These are phyloP conservation scores for Cercis canadensis DNA, from an alignment of 306 rosid species.

Conservation along the genomic window DNA sequence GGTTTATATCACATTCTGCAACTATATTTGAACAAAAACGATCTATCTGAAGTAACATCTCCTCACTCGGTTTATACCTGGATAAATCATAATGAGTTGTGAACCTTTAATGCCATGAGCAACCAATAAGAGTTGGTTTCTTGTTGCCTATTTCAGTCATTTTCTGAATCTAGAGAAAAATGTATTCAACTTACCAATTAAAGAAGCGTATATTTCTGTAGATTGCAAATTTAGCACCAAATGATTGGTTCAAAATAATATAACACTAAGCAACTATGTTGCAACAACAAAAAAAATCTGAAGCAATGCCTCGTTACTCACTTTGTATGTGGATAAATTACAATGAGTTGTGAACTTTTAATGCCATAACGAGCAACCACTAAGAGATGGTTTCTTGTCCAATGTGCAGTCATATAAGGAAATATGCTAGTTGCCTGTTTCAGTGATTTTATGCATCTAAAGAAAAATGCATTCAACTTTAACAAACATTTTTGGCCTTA, in stretches of 20 bases:
- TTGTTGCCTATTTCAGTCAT: conserved; percentile 24
- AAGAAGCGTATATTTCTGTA: conserved; percentile 19
- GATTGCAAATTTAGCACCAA: conserved; percentile 27
- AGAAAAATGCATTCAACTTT: too few species aligned
- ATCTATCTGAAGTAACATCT: conserved; percentile 90
- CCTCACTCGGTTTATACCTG: conserved; percentile 96
- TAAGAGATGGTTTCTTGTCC: not conserved
- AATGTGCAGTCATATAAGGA: not conserved
- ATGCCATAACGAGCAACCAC: conserved; percentile 1
- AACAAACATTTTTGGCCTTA: too few species aligned
- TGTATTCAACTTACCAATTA: too few species aligned
- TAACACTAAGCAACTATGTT: too few species aligned
- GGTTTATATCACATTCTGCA: conserved; percentile 75
- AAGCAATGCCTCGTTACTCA: conserved; percentile 83
- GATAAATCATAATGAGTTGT: conserved; percentile 33
- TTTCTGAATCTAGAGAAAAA: conserved; percentile 17
- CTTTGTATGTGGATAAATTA: conserved; percentile 74
- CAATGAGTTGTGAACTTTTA: conserved; percentile 34
- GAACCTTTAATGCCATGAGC: conserved; percentile 34
- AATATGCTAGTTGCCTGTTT: not conserved
- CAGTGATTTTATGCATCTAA: too few species aligned
- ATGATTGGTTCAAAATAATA: too few species aligned
- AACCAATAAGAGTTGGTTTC: conserved; percentile 23
- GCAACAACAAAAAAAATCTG: too few species aligned
- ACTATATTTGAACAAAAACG: conserved; percentile 92